Evolutionary conservation across 23 red algal genomes (phyloP), one percentile per base, ranked within the genome.

Genomic region (Gracilariopsis chorda): DNA sequence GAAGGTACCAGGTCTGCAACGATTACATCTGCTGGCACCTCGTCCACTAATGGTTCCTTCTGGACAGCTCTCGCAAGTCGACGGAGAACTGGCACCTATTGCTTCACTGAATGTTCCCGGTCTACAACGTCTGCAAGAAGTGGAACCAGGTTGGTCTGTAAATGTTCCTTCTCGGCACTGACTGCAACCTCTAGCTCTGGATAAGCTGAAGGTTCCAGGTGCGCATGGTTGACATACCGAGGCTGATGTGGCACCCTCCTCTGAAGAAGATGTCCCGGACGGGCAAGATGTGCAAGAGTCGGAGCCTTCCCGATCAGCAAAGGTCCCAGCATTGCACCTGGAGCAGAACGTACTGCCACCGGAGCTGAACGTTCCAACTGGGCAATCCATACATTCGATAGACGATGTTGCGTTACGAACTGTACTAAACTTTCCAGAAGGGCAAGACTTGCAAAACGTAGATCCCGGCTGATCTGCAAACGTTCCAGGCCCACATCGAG

Each of bases 101-200:
- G 33, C 23, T 27, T 70, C 64, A 29, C 51, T 62, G 61, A 86
- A 86, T 44, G 82, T 86, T 28, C 82, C 82, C 4, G 58, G 12
- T 35, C 27, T 53, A 42, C 82, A 86, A 34, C 21, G 4, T 35
- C 46, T 68, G 45, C 82, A 86, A 6, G 40, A 11, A 13, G 7
- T 16, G 4, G 82, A 86, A 12, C 82, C 82, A 17, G 24, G 46
- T 8, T 37, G 41, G 51, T 68, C 58, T 4, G 39, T 25, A 57
- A 72, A 86, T 41, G 51, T 34, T 20, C 82, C 82, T 29, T 23
- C 62, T 35, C 51, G 23, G 48, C 82, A 86, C n/a, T 39, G 24
- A 3, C 8, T 51, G 59, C 82, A 86, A 2, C 35, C 4, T 2
- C 28, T 8, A 25, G 58, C 61, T 8, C 82, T 61, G 23, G 3